Conservation (phyloP, 768 basidiomycete species). For the Pisolithus albus region DNA sequence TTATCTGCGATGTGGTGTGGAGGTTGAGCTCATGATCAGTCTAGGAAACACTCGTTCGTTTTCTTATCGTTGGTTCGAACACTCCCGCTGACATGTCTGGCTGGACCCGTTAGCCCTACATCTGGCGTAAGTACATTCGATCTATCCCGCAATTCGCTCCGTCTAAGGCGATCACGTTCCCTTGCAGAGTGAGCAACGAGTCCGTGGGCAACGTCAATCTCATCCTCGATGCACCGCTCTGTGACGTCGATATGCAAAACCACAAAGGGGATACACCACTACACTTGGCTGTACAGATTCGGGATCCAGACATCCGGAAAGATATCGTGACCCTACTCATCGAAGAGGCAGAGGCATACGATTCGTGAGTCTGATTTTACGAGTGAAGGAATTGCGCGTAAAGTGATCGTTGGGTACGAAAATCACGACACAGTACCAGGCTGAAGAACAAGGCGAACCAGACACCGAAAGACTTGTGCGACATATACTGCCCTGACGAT, state of each 20-base stretch:
- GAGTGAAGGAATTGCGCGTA: not conserved
- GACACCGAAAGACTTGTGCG: conserved; percentile 18
- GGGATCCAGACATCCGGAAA: conserved; percentile 8
- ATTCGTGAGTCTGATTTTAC: conserved; percentile 14
- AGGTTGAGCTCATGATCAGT: conserved; percentile 9
- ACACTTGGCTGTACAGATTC: conserved; percentile 20
- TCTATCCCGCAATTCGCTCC: not conserved
- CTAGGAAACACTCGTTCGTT: conserved; percentile 25
- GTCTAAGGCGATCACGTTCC: not conserved
- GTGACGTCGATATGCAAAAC: conserved; percentile 24
- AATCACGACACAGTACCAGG: conserved; percentile 11
- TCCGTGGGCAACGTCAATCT: conserved; percentile 15
- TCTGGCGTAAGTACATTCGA: conserved; percentile 21
- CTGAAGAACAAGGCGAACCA: conserved; percentile 21
- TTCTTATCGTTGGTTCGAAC: not conserved
- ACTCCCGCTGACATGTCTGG: conserved; percentile 8
- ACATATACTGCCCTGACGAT: conserved; percentile 17
- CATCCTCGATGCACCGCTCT: conserved; percentile 20
- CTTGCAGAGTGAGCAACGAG: conserved; percentile 10
- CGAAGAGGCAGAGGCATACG: conserved; percentile 15
- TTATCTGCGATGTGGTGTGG: not conserved
- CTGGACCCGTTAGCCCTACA: conserved; percentile 20
- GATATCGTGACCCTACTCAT: conserved; percentile 18
- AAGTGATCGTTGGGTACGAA: not conserved
- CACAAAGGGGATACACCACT: conserved; percentile 21